A percentile compares a stretch with the other conserved stretches of the same genome.
These are phyloP conservation scores for Hypoxylon sp. DNA, from an alignment of 2,329 filamentous ascomycete genomes.

Conservation along the genomic window DNA sequence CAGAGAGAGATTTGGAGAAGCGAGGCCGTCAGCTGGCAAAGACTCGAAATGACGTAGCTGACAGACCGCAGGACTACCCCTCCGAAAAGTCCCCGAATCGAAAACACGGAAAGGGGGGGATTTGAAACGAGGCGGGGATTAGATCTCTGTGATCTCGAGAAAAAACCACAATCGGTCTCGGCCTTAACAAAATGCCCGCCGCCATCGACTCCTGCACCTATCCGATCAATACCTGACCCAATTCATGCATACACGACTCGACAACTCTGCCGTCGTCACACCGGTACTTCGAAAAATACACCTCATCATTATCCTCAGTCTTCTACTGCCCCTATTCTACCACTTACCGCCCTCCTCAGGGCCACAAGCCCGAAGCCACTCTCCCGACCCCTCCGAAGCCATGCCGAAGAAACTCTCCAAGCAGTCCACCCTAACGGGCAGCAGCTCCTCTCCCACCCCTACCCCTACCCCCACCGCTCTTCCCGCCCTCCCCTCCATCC, in stretches of 20 bases:
- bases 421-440: slow-evolving; percentile 48
- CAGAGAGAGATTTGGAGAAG: slow-evolving; percentile 37
- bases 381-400: neutral
- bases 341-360: neutral
- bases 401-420: slow-evolving; percentile 53
- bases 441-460: slow-evolving; percentile 37
- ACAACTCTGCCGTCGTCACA: slow-evolving; percentile 6
- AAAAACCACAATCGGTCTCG: slow-evolving; percentile 22
- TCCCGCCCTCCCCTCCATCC: slow-evolving; percentile 58
- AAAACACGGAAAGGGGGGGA: neutral
- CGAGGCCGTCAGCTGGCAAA: slow-evolving; percentile 14
- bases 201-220: neutral
- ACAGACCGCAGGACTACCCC: slow-evolving; percentile 23
- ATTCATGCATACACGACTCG: slow-evolving; percentile 1
- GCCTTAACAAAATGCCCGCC: slow-evolving; percentile 27
- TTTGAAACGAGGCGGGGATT: slow-evolving; percentile 4
- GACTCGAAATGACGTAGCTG: slow-evolving; percentile 25
- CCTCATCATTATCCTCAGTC: neutral
- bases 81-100: slow-evolving; percentile 26
- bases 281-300: slow-evolving; percentile 4
- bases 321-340: neutral
- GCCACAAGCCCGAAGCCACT: neutral
- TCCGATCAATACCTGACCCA: slow-evolving; percentile 4
- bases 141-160: neutral
- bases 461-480: slow-evolving; percentile 16